Evolutionary conservation across 306 rosid species (phyloP).

Genomic region (Trifolium pratense): DNA sequence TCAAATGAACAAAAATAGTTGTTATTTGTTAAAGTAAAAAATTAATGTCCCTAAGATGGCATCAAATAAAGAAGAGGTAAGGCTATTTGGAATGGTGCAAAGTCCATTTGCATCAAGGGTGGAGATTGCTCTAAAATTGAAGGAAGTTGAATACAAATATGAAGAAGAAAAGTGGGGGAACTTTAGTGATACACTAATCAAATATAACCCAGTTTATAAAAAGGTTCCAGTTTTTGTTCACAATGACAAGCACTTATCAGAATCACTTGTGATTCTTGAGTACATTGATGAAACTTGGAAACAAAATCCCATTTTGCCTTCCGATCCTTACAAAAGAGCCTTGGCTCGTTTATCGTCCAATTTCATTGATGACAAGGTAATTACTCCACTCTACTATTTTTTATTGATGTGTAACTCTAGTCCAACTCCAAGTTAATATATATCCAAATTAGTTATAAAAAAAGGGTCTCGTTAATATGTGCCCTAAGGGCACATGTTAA

Average conservation of each 20-base stretch:
- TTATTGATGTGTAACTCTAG: no score
- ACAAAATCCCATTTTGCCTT: constrained; percentile 49
- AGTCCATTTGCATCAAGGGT: neutral
- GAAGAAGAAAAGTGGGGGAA: neutral
- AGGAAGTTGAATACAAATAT: neutral
- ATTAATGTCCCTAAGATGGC: neutral
- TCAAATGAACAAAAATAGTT: neutral
- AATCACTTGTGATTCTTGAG: constrained; percentile 61
- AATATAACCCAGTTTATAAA: constrained; percentile 64
- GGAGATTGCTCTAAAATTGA: neutral
- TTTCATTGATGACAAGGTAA: constrained; percentile 60
- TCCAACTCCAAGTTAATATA: no score
- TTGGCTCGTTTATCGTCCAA: constrained; percentile 66
- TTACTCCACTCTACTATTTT: neutral
- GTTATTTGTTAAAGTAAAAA: neutral
- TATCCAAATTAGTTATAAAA: no score
- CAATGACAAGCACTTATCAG: constrained; percentile 53
- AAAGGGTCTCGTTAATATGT: no score
- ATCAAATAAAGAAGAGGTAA: constrained; percentile 1
- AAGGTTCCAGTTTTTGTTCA: constrained; percentile 60
- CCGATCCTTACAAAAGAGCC: constrained; percentile 52
- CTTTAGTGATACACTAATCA: constrained; percentile 3
- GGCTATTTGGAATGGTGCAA: neutral
- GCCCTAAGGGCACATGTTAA: no score
- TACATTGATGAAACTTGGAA: constrained; percentile 65